A percentile compares a stretch with the other conserved stretches of the same genome.
These are phyloP conservation scores for Cladophialophora exuberans DNA, from an alignment of 2,329 filamentous ascomycete species.

Conservation along the genomic window DNA sequence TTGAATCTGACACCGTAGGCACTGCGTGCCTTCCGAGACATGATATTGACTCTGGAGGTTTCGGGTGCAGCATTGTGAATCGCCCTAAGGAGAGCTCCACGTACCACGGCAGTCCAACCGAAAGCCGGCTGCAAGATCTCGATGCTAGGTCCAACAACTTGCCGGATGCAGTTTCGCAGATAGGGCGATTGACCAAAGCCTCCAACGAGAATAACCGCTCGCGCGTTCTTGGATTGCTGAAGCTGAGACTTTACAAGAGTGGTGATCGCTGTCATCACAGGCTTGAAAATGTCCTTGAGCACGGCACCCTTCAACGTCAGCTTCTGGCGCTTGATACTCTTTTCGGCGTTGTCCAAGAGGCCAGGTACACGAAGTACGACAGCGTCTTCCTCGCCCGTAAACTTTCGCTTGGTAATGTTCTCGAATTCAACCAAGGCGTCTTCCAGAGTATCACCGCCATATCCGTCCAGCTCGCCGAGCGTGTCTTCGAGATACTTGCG, in stretches of 20 bases:
- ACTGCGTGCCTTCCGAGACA: conserved; percentile 33
- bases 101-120: conserved; percentile 37
- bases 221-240: conserved; percentile 64
- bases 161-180: conserved; percentile 30
- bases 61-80: conserved; percentile 23
- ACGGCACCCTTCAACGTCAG: conserved; percentile 29
- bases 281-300: conserved; percentile 33
- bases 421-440: conserved; percentile 37
- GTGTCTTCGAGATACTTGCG: conserved; percentile 30
- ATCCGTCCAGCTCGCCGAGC: conserved; percentile 28
- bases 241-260: conserved; percentile 34
- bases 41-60: conserved; percentile 18
- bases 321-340: conserved; percentile 32
- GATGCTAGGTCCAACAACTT: conserved; percentile 22
- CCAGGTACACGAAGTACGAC: conserved; percentile 35
- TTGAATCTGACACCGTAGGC: conserved; percentile 29
- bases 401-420: conserved; percentile 32
- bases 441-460: conserved; percentile 35
- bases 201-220: conserved; percentile 40
- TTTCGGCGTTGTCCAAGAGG: conserved; percentile 27
- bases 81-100: conserved; percentile 31
- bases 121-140: conserved; percentile 32
- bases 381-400: conserved; percentile 30
- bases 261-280: conserved; percentile 30
- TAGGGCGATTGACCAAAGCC: conserved; percentile 38